These are phyloP conservation scores for Crithidia expoeki DNA, from an alignment of 208 protist genomes.

Conservation along the genomic window DNA sequence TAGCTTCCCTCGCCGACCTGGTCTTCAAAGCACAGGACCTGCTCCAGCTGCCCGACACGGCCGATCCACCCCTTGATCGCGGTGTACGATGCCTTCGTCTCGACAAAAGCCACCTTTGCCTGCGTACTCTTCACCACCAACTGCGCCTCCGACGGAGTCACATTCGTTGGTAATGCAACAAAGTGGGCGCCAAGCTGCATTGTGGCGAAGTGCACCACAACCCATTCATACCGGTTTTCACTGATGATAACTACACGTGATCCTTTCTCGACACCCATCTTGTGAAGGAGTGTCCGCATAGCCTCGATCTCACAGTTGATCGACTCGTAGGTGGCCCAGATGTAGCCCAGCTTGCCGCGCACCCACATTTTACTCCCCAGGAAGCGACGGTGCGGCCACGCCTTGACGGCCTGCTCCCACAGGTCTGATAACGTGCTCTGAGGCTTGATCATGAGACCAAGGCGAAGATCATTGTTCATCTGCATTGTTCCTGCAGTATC, in stretches of 20 bases:
- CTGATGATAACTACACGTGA: conserved; percentile 88
- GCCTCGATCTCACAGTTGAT: conserved; percentile 79
- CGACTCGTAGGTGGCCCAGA: conserved; percentile 92
- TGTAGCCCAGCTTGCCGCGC: conserved; percentile 82
- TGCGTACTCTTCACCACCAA: conserved; percentile 85
- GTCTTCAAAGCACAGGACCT: conserved; percentile 91
- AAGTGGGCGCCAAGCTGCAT: conserved; percentile 90
- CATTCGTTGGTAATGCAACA: conserved; percentile 87
- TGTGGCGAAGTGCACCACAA: conserved; percentile 88
- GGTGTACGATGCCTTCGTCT: conserved; percentile 76
- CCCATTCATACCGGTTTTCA: conserved; percentile 93
- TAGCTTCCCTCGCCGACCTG: conserved; percentile 84
- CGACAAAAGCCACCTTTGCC: conserved; percentile 87
- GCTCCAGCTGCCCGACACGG: conserved; percentile 75
- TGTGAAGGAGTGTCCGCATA: conserved; percentile 80
- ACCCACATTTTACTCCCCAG: conserved; percentile 91
- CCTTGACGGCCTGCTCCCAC: conserved; percentile 84
- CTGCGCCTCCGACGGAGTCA: conserved; percentile 87
- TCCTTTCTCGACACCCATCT: conserved; percentile 85
- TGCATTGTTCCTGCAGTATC: conserved; percentile 59
- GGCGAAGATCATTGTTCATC: conserved; percentile 76
- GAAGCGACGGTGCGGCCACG: conserved; percentile 85
- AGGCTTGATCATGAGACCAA: conserved; percentile 87
- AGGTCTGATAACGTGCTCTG: conserved; percentile 88
- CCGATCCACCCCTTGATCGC: conserved; percentile 85